Base-by-base conservation (phyloP, 75 land plant genomes). In the Sequoia sempervirens region DNA sequence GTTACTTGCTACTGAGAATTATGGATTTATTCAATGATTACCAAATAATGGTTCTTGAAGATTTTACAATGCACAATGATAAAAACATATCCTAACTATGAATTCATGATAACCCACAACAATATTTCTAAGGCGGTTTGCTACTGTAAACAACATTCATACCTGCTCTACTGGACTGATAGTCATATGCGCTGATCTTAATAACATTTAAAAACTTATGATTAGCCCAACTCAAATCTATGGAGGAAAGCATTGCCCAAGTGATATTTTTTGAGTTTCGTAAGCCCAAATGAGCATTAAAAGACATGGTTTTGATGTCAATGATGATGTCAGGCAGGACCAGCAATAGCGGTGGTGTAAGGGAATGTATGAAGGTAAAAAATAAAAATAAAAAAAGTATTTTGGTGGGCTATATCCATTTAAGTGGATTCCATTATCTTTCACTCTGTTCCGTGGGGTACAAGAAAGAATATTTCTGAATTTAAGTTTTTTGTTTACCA, bases 41-140 rank as follows among this genome's bases (percentile, higher is more conserved):
- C 53, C 53, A 50, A 50, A 50, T 12, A 14, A 50, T 50, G 53
- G 15, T 13, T 50, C 53, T 50, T 50, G 68, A 64, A 64, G 8
- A 64, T 23, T 64, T 26, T 23, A 26, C 68, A 26, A 23, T 56
- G 68, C 3, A 5, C 23, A 23, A 64, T 26, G 10, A 11, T 5
- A 2, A 64, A 20, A 23, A 64, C 0, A 61, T 61, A 12, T 61
- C 66, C 66, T 23, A 28, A 0, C 2, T 20, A 28, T 68, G 73
- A 70, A 70, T 32, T 70, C 73, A 70, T 70, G 36, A 68, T 70
- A 70, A 70, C 73, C 73, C 73, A 70, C 26, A 68, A 8, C 72
- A 68, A 9, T 0, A n/a, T 68, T 68, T 68, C n/a, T 28, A 7
- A 23, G 72, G 72, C n/a, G 72, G n/a, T 70, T 14, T 70, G 36